Evolutionary conservation across 2,329 filamentous ascomycete species (phyloP).

Genomic region (Colletotrichum somersetense): DNA sequence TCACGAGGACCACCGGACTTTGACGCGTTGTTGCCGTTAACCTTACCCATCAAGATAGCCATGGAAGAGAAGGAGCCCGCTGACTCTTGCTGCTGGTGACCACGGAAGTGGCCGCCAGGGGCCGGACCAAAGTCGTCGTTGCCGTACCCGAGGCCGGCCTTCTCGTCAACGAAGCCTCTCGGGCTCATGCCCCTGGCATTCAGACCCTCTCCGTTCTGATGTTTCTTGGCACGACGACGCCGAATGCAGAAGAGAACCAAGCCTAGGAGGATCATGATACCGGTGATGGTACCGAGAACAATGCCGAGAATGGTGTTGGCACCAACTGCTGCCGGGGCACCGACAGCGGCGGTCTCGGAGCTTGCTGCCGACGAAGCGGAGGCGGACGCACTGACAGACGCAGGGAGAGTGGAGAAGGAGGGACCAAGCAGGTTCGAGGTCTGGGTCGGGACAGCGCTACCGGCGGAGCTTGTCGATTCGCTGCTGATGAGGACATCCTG

Average conservation of each 20-base stretch:
- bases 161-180: slow-evolving; percentile 65
- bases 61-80: slow-evolving; percentile 72
- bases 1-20: slow-evolving; percentile 54
- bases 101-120: slow-evolving; percentile 55
- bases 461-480: slow-evolving; percentile 49
- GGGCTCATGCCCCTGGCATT: slow-evolving; percentile 54
- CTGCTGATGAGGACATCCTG: slow-evolving; percentile 53
- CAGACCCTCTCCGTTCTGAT: slow-evolving; percentile 62
- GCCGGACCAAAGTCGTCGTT: slow-evolving; percentile 50
- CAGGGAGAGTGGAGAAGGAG: slow-evolving; percentile 41
- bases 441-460: slow-evolving; percentile 47
- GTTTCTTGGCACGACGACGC: slow-evolving; percentile 70
- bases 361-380: slow-evolving; percentile 44
- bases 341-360: slow-evolving; percentile 40
- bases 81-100: slow-evolving; percentile 67
- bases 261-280: slow-evolving; percentile 77
- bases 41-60: slow-evolving; percentile 73
- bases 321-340: slow-evolving; percentile 44
- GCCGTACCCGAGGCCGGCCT: slow-evolving; percentile 64
- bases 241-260: slow-evolving; percentile 75
- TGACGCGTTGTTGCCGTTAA: slow-evolving; percentile 31
- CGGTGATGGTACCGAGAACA: slow-evolving; percentile 84
- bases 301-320: slow-evolving; percentile 79
- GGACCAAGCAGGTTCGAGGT: slow-evolving; percentile 44
- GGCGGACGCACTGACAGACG: slow-evolving; percentile 45